These are phyloP conservation scores for Ceratocystis diversiconidia DNA, from an alignment of 2,329 filamentous ascomycete species.

Conservation along the genomic window DNA sequence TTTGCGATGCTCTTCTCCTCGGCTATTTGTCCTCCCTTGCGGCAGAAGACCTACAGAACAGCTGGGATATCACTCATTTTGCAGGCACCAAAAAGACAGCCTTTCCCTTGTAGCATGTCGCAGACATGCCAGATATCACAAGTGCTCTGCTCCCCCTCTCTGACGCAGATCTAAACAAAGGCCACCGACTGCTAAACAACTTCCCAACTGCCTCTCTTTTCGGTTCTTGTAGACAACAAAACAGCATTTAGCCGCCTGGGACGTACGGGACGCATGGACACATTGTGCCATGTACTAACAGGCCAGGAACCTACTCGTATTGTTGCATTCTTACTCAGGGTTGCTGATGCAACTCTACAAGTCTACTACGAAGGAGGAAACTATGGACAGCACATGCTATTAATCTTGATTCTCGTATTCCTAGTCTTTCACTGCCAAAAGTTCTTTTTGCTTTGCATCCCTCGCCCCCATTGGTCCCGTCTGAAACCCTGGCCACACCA, in stretches of 20 bases:
- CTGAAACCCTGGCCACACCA: background rate
- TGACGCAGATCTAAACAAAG: background rate
- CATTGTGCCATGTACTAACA: background rate
- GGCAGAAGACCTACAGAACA: slow-evolving; percentile 7
- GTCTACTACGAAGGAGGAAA: background rate
- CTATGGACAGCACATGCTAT: background rate
- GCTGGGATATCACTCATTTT: background rate
- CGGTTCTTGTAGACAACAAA: background rate
- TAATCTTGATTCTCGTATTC: slow-evolving; percentile 6
- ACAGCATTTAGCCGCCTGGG: background rate
- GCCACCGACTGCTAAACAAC: background rate
- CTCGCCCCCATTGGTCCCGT: background rate
- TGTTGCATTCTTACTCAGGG: background rate
- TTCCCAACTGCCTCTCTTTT: background rate
- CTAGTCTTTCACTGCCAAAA: background rate
- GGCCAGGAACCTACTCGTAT: background rate
- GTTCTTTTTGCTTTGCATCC: background rate
- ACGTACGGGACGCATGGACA: background rate
- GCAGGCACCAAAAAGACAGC: background rate
- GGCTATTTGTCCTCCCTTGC: slow-evolving; percentile 4
- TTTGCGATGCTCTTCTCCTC: background rate
- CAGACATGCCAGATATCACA: too few species aligned
- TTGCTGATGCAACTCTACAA: background rate
- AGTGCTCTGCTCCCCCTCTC: background rate
- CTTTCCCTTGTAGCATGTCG: too few species aligned